Percentiles rank a stretch among this genome's conserved stretches.
Conservation (phyloP, 495 filamentous ascomycete species). For the Neurospora tetrasperma region DNA sequence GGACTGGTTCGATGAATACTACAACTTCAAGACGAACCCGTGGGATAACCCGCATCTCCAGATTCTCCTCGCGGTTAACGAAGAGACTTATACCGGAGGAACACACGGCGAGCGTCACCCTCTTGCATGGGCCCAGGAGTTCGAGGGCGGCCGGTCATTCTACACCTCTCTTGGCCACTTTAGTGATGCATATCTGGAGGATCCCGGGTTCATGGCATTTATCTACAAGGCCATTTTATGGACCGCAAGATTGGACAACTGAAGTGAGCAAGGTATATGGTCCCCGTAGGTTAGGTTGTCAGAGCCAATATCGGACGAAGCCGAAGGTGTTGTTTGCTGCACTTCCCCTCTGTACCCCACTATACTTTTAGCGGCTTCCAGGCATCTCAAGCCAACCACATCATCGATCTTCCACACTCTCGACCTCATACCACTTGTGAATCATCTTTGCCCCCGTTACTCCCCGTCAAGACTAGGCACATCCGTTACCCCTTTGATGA, state of each 20-base stretch:
- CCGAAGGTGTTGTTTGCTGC: not conserved
- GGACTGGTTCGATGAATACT: slow-evolving; percentile 33
- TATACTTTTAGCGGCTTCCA: not conserved
- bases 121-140: slow-evolving; percentile 27
- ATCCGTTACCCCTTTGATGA: not conserved
- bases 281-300: not conserved
- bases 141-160: slow-evolving; percentile 27
- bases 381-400: not conserved
- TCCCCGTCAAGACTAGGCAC: not conserved
- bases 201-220: slow-evolving; percentile 24
- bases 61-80: slow-evolving; percentile 24
- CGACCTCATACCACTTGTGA: not conserved
- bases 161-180: slow-evolving; percentile 33
- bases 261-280: not conserved
- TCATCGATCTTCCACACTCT: not conserved
- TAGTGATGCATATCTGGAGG: slow-evolving; percentile 24
- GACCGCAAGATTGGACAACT: slow-evolving; percentile 9
- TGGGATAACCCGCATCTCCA: slow-evolving; percentile 6
- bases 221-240: slow-evolving; percentile 25
- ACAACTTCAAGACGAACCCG: slow-evolving; percentile 27
- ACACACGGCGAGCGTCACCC: slow-evolving; percentile 23
- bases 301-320: not conserved
- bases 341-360: not conserved
- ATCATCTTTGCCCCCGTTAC: not conserved
- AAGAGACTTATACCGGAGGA: slow-evolving; percentile 23